Evolutionary conservation across 169 alveolate species (phyloP), one percentile per base, ranked within the genome.

Genomic region (Neospora caninum): DNA sequence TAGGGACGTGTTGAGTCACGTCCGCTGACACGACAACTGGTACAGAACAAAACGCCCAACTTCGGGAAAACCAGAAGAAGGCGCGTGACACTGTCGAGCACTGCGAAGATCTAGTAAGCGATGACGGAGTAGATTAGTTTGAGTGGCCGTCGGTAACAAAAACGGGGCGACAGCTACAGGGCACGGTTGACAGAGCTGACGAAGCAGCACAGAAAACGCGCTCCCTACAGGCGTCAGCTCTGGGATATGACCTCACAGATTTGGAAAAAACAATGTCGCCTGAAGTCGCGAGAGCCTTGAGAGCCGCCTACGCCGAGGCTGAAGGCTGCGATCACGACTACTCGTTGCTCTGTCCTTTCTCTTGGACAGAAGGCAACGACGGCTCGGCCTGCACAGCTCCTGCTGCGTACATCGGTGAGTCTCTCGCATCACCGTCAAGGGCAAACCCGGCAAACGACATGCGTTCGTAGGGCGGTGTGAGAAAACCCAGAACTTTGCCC

Each of bases 251-350:
- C 64, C 67, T 82, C n/a, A 38, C 16, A 38, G 64, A 27, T 22
- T 36, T 82, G 67, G 89, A 82, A 31, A 31, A 82, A 49, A 25
- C 54, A 31, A 82, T 82, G 89, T 82, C 89, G 34, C 69, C 67
- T 9, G 89, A 82, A 36, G 64, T 29, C 4, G 89, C 89, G 43
- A 82, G 89, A 34, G 41, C 43, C 41, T 49, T 82, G 67, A 22
- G 89, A 29, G 67, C 89, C 27, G 89, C 89, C 0, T 82, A 82
- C 89, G 89, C 89, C 2, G 89, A 82, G 41, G 89, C 67, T 36
- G 67, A 43, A 39, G 89, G 42, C 41, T 82, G 89, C 67, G 89
- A 82, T 67, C 89, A 82, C 18, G 89, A 82, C 67, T 82, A 82
- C 67, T 82, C 89, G 25, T 22, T 82, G 36, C 89, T 82, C 54